Evolutionary conservation across 768 basidiomycete species (phyloP).

Genomic region (Suillus paluster): DNA sequence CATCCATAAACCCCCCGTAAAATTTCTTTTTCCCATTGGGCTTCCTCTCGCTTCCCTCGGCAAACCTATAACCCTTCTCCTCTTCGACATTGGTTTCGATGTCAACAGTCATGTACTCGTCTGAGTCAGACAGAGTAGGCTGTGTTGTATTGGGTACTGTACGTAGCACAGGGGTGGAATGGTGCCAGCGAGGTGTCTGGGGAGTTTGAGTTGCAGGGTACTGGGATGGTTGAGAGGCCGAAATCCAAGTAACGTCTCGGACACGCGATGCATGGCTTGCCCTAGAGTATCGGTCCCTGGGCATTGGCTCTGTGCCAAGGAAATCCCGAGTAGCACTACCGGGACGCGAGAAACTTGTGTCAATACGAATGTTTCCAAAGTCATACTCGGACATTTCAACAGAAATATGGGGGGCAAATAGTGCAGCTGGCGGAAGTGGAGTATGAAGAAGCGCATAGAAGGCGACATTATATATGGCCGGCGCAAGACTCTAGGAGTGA

Average conservation of each 20-base stretch:
- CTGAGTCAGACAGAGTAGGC: conserved; percentile 35
- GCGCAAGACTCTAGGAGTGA: conserved; percentile 21
- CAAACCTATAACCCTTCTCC: conserved; percentile 28
- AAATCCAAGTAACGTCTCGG: conserved; percentile 39
- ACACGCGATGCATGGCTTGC: conserved; percentile 26
- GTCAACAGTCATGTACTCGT: conserved; percentile 40
- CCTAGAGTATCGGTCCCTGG: conserved; percentile 35
- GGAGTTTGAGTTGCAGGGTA: conserved; percentile 31
- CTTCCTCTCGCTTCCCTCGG: conserved; percentile 32
- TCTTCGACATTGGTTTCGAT: conserved; percentile 27
- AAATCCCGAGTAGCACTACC: conserved; percentile 33
- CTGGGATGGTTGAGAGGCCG: conserved; percentile 27
- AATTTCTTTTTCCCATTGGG: conserved; percentile 32
- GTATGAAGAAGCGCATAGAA: conserved; percentile 2
- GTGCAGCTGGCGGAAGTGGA: conserved; percentile 8
- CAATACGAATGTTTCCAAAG: conserved; percentile 29
- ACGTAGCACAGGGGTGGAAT: conserved; percentile 31
- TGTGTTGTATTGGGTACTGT: conserved; percentile 18
- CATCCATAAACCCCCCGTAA: conserved; percentile 34
- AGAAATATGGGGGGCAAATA: conserved; percentile 6
- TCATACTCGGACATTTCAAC: conserved; percentile 32
- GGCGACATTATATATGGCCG: conserved; percentile 8
- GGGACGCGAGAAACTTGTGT: conserved; percentile 34
- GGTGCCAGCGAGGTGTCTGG: conserved; percentile 29
- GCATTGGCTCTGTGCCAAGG: conserved; percentile 18